Percentiles rank a stretch among this genome's conserved stretches.
Conservation (phyloP, 2,329 filamentous ascomycete genomes). For the Verticillium isaacii region DNA sequence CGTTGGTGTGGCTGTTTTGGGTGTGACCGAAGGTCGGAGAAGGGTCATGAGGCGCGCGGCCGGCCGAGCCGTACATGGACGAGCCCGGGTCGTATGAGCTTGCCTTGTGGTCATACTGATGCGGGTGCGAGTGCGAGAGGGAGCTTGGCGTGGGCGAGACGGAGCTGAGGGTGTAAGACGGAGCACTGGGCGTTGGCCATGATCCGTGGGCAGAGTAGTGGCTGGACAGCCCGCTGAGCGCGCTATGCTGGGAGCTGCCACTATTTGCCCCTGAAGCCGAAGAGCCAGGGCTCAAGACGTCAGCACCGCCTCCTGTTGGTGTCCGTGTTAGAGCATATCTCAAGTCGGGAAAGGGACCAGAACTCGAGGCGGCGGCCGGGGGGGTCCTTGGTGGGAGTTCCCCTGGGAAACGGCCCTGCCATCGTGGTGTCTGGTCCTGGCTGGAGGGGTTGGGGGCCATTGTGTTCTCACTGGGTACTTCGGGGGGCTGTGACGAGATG, state of each 20-base stretch:
- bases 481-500: not conserved
- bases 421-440: not conserved
- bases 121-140: constrained; percentile 4
- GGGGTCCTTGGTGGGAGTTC: constrained; percentile 19
- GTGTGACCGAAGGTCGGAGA: not conserved
- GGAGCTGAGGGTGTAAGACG: constrained; percentile 39
- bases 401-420: not conserved
- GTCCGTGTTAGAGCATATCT: not conserved
- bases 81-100: constrained; percentile 44
- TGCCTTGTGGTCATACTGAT: constrained; percentile 2
- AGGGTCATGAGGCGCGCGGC: constrained; percentile 22
- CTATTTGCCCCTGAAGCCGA: constrained; percentile 59
- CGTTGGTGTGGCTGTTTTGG: not conserved
- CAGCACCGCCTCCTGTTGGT: constrained; percentile 41
- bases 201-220: constrained; percentile 47
- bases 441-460: not conserved
- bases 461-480: not conserved
- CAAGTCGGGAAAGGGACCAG: constrained; percentile 22
- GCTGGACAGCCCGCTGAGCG: constrained; percentile 30
- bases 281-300: constrained; percentile 58
- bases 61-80: constrained; percentile 30
- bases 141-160: constrained; percentile 39
- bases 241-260: constrained; percentile 41
- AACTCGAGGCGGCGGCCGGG: constrained; percentile 22
- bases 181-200: constrained; percentile 54